Base-by-base conservation (phyloP, 805 yeast genomes). In the Clavispora fructus region DNA sequence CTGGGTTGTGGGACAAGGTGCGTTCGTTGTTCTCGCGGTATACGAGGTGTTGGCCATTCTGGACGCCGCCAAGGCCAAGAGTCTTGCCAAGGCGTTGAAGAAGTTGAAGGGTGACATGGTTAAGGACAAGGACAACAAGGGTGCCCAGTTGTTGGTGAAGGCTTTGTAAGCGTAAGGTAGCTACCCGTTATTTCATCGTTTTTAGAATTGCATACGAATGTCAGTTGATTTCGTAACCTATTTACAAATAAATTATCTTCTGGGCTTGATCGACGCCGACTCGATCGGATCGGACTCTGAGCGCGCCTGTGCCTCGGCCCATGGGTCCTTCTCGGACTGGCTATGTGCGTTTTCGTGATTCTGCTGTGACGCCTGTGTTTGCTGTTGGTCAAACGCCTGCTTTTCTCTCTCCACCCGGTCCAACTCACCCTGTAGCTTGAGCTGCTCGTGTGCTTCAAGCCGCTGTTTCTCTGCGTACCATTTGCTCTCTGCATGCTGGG, bases 1-100 rank as follows among this genome's bases (percentile, higher is more conserved):
- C 47, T 92, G 97, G 97, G 77, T 85, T 39, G 46, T 59, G 27
- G 71, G 74, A 39, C 78, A 78, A 50, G 87, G 94, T 35, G 80
- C 95, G 14, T 92, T 92, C 61, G 87, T 88, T 14, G 72, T 91
- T 44, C 91, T 88, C 42, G 80, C 96, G 0, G 67, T 89, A n/a
- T 77, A 74, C 55, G 97, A 92, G 67, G 76, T 77, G 27, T 71
- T 85, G 57, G 67, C 70, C 42, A 72, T 70, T 3, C 56, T 49
- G 48, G 60, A 66, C 40, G 59, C 66, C 25, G 60, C 66, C 42
- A 67, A 71, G 40, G 73, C 77, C 43, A 69, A 76, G 48, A 61
- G 66, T 28, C 80, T 86, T 53, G 58, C 71, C 47, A 75, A 80
- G 59, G 75, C 71, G 27, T 68, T 91, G 57, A 78, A 77, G 63